Evolutionary conservation across 148 eudicot genomes (phyloP).

Genomic region (Rhododendron vialii): DNA sequence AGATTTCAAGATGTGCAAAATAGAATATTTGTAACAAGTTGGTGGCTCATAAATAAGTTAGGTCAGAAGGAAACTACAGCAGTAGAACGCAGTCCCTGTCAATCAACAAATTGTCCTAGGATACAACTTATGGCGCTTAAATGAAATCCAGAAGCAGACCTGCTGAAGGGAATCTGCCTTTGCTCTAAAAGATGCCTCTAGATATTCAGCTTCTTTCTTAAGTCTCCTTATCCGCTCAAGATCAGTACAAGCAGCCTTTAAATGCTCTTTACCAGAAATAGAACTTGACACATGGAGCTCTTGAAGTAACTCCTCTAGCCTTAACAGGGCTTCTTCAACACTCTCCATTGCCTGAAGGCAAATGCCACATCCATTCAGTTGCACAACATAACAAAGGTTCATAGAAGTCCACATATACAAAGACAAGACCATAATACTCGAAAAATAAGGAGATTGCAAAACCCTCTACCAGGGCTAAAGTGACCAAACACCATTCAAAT

Average conservation of each 20-base stretch:
- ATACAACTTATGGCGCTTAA: background rate
- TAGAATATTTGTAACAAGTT: background rate
- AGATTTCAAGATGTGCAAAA: background rate
- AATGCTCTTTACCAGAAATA: conserved; percentile 83
- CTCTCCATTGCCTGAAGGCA: conserved; percentile 74
- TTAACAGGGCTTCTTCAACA: conserved; percentile 86
- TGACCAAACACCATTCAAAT: background rate
- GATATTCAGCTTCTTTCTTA: conserved; percentile 98
- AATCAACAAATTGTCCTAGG: background rate
- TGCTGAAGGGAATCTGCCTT: conserved; percentile 90
- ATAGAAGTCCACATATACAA: background rate
- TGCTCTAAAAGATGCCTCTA: conserved; percentile 96
- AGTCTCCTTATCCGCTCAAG: conserved; percentile 91
- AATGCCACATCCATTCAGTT: conserved; percentile 11
- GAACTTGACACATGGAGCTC: conserved; percentile 91
- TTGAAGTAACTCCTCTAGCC: conserved; percentile 83
- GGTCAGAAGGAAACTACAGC: background rate
- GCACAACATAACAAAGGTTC: conserved; percentile 6
- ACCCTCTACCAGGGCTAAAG: background rate
- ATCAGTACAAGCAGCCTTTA: conserved; percentile 98
- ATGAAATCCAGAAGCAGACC: conserved; percentile 34
- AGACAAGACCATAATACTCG: background rate
- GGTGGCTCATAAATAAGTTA: background rate
- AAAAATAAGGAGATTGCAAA: background rate
- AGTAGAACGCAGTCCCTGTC: background rate